A percentile compares a stretch with the other conserved stretches of the same genome.
These are phyloP conservation scores for Sclerospora graminicola DNA, from an alignment of 352 stramenopile species.

Conservation along the genomic window DNA sequence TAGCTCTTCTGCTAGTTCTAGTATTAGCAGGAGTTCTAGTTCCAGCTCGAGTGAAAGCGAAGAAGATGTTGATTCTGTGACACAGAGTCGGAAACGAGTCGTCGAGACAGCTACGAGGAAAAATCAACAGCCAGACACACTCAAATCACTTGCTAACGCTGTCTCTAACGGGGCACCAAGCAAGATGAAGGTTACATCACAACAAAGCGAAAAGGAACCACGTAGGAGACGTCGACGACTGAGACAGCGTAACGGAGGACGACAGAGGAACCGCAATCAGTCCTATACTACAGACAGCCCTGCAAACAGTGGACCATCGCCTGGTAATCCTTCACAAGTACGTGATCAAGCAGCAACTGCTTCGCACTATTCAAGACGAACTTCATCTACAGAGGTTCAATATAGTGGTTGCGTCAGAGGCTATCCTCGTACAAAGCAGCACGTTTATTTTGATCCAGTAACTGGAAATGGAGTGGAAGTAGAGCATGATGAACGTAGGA, in stretches of 20 bases:
- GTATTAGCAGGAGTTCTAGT: conserved; percentile 1
- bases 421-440: conserved; percentile 15
- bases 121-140: neutral
- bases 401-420: conserved; percentile 3
- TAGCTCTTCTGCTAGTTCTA: neutral
- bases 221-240: conserved; percentile 18
- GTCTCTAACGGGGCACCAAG: conserved; percentile 1
- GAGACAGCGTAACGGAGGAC: conserved; percentile 14
- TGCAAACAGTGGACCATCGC: neutral
- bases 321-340: neutral
- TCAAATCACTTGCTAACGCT: neutral
- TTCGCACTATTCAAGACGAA: neutral
- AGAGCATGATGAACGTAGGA: conserved; percentile 1
- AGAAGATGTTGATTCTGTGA: conserved; percentile 2
- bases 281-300: neutral
- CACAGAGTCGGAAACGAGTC: conserved; percentile 10
- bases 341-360: neutral
- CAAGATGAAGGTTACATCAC: conserved; percentile 3
- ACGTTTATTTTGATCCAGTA: conserved; percentile 33
- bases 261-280: conserved; percentile 4
- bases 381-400: neutral
- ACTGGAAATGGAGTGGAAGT: conserved; percentile 15
- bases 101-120: neutral
- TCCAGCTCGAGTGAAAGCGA: conserved; percentile 6
- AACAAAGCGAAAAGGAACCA: conserved; percentile 6